phyloP scores from a whole-genome alignment of 257 asterid genomes.

The Solanum dulcamara region DNA sequence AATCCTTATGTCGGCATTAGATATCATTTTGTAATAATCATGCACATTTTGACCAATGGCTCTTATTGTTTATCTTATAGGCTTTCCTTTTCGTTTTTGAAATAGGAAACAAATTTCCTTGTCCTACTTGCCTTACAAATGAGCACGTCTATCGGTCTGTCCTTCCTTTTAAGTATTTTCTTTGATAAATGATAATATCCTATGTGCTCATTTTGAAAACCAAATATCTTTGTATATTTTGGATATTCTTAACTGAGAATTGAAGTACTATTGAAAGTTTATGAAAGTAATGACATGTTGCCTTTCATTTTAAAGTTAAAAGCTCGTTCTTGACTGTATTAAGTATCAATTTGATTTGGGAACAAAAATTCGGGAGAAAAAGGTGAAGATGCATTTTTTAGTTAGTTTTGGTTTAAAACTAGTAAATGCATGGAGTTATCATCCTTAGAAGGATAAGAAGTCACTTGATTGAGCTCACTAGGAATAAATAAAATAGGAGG shows the following conservation, averaged over 20 bases:
- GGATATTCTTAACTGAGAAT: neutral
- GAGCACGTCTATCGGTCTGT: neutral
- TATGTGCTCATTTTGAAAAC: neutral
- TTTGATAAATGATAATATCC: neutral
- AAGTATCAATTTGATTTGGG: neutral
- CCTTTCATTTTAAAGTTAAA: neutral
- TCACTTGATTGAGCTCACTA: neutral
- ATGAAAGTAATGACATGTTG: neutral
- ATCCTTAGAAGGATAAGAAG: neutral
- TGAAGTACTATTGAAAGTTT: neutral
- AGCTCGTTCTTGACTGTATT: neutral
- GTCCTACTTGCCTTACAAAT: neutral
- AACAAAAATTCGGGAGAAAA: neutral
- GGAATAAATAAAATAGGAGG: neutral
- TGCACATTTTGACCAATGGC: neutral
- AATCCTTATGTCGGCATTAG: neutral
- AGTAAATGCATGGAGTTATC: neutral
- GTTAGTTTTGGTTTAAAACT: neutral
- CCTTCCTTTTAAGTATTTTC: neutral
- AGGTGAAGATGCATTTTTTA: neutral
- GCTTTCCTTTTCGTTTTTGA: neutral
- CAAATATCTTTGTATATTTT: neutral
- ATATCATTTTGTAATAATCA: neutral
- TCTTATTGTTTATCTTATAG: neutral
- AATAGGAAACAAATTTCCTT: neutral